Percentiles rank a stretch among this genome's conserved stretches.
Evolutionary conservation across 768 basidiomycete genomes (phyloP).

Genomic region (Cystofilobasidium ferigula): DNA sequence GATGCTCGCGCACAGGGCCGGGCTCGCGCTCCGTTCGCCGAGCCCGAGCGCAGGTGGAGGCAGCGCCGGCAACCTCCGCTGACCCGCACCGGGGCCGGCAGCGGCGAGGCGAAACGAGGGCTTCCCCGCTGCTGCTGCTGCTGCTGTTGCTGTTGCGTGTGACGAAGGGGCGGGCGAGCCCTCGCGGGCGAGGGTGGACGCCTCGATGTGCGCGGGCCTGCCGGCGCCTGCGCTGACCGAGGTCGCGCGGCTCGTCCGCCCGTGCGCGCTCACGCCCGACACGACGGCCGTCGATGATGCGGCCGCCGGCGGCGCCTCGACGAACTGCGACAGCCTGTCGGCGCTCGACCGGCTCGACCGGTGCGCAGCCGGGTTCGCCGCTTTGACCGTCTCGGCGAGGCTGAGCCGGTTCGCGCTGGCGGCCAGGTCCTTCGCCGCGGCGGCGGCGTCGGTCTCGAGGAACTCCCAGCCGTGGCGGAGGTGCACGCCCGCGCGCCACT

Average conservation of each 20-base stretch:
- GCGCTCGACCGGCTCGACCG: background rate
- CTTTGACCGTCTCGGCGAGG: constrained; percentile 22
- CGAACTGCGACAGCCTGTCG: background rate
- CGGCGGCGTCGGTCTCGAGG: background rate
- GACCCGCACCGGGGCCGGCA: too few relatives aligned
- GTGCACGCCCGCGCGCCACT: background rate
- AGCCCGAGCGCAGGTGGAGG: background rate
- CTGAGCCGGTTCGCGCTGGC: constrained; percentile 1
- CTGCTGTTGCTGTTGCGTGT: background rate
- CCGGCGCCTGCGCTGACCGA: constrained; percentile 1
- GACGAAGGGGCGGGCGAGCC: background rate
- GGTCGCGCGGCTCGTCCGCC: background rate
- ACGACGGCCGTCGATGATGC: background rate
- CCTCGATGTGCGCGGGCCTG: background rate
- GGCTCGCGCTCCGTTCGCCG: background rate
- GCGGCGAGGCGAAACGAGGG: background rate
- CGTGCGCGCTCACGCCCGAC: background rate
- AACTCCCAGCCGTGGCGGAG: constrained; percentile 3
- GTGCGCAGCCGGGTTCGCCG: background rate
- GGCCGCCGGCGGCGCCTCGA: background rate
- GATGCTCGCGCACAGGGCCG: background rate
- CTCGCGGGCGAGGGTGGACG: too few relatives aligned
- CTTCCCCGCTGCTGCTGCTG: background rate
- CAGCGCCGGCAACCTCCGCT: background rate
- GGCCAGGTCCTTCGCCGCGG: background rate